phyloP scores from a whole-genome alignment of 768 basidiomycete species.

The Kwoniella mangroviensis region DNA sequence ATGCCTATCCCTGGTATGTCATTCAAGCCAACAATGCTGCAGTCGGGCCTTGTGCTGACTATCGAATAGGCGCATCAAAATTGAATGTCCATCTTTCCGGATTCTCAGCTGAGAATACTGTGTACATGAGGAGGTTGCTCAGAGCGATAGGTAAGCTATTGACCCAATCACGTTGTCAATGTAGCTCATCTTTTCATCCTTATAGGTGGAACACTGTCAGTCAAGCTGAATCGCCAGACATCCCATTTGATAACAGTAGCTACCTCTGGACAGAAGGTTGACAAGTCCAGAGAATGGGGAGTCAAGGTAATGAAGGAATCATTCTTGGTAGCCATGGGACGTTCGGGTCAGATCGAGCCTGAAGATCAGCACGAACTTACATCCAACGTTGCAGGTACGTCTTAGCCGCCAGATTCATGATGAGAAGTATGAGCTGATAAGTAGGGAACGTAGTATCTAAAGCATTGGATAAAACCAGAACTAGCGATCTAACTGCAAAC shows the following conservation, averaged over 20 bases:
- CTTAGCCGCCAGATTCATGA: no score
- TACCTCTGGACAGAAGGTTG: slow-evolving; percentile 72
- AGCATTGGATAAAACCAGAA: neutral
- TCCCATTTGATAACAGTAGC: slow-evolving; percentile 83
- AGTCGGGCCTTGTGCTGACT: no score
- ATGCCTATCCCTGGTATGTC: slow-evolving; percentile 68
- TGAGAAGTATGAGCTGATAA: neutral
- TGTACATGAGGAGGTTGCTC: slow-evolving; percentile 69
- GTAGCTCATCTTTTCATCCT: neutral
- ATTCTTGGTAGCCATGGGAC: slow-evolving; percentile 72
- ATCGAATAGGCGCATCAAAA: slow-evolving; percentile 63
- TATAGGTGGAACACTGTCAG: slow-evolving; percentile 59
- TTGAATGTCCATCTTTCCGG: slow-evolving; percentile 75
- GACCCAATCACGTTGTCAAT: slow-evolving; percentile 20
- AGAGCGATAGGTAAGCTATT: slow-evolving; percentile 69
- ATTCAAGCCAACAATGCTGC: neutral
- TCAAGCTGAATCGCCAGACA: slow-evolving; percentile 64
- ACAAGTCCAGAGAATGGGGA: slow-evolving; percentile 78
- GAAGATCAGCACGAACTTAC: slow-evolving; percentile 26
- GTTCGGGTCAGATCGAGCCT: slow-evolving; percentile 59
- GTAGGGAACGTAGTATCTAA: neutral
- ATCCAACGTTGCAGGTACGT: neutral
- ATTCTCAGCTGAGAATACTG: slow-evolving; percentile 69
- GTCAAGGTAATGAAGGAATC: slow-evolving; percentile 71
- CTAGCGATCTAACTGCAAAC: slow-evolving; percentile 23